These are phyloP conservation scores for Thraustochytrium sp. DNA, from an alignment of 352 stramenopile species.

Conservation along the genomic window DNA sequence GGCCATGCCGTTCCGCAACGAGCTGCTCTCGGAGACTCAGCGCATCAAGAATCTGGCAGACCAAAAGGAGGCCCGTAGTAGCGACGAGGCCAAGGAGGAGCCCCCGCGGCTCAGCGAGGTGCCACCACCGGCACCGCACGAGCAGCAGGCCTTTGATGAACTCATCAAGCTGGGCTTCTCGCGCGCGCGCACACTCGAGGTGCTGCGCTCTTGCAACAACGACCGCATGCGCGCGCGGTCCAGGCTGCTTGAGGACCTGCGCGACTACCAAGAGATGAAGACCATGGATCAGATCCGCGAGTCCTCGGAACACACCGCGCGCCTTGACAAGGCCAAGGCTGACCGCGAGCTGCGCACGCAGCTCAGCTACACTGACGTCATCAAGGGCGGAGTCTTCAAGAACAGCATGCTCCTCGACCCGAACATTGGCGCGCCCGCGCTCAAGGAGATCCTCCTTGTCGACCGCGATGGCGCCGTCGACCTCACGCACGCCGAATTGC, in stretches of 20 bases:
- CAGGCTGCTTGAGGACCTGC: neutral
- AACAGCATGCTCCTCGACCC: conserved; percentile 15
- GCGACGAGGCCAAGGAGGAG: neutral
- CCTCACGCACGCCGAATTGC: neutral
- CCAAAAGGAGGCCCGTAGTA: neutral
- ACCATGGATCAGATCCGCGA: neutral
- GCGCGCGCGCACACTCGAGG: neutral
- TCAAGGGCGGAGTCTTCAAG: neutral
- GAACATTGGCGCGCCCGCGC: neutral
- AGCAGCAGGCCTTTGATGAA: neutral
- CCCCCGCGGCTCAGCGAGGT: neutral
- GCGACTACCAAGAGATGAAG: conserved; percentile 23
- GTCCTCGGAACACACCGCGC: neutral
- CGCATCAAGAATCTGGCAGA: neutral
- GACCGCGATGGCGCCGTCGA: conserved; percentile 8
- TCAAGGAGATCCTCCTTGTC: neutral
- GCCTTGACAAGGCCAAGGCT: neutral
- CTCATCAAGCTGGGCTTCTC: neutral
- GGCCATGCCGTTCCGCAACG: neutral
- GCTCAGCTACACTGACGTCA: conserved; percentile 13
- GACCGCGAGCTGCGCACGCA: neutral
- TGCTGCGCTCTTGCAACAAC: neutral
- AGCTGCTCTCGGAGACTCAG: neutral
- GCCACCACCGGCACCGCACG: neutral
- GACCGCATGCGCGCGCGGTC: neutral